phyloP scores from a whole-genome alignment of 495 filamentous ascomycete genomes.

The Penicillium psychrofluorescens region DNA sequence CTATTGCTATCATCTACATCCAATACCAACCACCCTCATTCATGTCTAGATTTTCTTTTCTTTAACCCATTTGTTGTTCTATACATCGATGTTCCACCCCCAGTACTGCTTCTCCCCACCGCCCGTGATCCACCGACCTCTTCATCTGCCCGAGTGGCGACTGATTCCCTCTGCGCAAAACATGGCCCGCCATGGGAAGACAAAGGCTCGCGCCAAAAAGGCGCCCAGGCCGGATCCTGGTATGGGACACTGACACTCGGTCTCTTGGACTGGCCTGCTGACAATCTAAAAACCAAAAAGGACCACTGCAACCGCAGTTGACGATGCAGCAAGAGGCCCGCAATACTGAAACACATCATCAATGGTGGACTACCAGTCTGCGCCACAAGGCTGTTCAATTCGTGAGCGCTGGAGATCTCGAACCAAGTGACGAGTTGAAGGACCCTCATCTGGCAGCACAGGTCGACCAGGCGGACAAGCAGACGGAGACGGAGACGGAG shows the following conservation, averaged over 20 bases:
- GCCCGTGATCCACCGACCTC: neutral
- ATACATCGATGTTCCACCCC: no score
- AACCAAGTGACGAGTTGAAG: constrained; percentile 28
- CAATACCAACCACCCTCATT: no score
- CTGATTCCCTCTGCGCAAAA: neutral
- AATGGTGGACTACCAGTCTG: constrained; percentile 29
- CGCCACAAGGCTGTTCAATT: constrained; percentile 60
- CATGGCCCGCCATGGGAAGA: constrained; percentile 25
- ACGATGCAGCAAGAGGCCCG: constrained; percentile 71
- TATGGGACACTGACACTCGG: no score
- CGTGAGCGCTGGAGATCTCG: constrained; percentile 60
- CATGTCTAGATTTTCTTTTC: no score
- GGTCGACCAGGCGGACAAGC: neutral
- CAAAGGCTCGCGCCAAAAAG: constrained; percentile 15
- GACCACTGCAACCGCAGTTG: constrained; percentile 26
- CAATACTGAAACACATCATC: constrained; percentile 59
- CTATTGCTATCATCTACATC: no score
- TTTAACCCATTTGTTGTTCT: no score
- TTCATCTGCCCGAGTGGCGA: neutral
- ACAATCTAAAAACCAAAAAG: constrained; percentile 1
- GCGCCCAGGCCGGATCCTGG: neutral
- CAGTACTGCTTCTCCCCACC: neutral
- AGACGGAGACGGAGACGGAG: neutral
- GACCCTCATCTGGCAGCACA: constrained; percentile 4
- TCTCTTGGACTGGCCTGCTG: no score